Base-by-base conservation (phyloP, 306 rosid genomes). In the Biancaea sappan region DNA sequence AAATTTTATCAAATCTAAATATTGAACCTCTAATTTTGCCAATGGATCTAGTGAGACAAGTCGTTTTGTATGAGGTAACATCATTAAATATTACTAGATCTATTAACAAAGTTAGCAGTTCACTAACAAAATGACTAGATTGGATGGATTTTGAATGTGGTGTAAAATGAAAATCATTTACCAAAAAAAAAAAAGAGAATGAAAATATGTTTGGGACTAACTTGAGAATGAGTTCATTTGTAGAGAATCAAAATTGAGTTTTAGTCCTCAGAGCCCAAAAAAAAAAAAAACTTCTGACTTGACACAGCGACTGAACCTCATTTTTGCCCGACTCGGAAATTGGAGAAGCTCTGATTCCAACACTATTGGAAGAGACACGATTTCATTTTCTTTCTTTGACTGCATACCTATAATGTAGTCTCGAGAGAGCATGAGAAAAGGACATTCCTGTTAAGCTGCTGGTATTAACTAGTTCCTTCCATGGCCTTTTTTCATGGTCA, bases 331-430 rank as follows among this genome's bases (percentile, higher is more conserved):
- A 68, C 76, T 50, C 52, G 48, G 78, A 32, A 79, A 62, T 78
- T 78, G 83, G 69, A 80, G 85, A 70, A 40, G 72, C 68, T 68
- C 56, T 68, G 44, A 58, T 78, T 81, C 83, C 87, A 74, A 85
- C 87, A 15, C 38, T 75, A 8, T 44, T 72, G 76, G 56, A 73
- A 65, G 50, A 66, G 66, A 69, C 73, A 51, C 25, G 64, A 53
- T 50, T 71, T 62, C 77, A 83, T 74, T 83, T 71, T 61, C 72
- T 60, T 50, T 77, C 80, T 66, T 80, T 80, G 10, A 85, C 87
- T 18, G 75, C 74, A 79, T 76, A 85, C 79, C 26, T 69, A 79
- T 53, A 26, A 7, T 15, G 71, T 84, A 78, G 35, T 52, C 63
- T 85, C 65, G 2, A 9, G 34, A 19, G 32, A 69, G 81, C 75